Percentiles rank a stretch among this genome's conserved stretches.
phyloP scores from a whole-genome alignment of 2,329 filamentous ascomycete genomes.

The Monosporascus sp. region DNA sequence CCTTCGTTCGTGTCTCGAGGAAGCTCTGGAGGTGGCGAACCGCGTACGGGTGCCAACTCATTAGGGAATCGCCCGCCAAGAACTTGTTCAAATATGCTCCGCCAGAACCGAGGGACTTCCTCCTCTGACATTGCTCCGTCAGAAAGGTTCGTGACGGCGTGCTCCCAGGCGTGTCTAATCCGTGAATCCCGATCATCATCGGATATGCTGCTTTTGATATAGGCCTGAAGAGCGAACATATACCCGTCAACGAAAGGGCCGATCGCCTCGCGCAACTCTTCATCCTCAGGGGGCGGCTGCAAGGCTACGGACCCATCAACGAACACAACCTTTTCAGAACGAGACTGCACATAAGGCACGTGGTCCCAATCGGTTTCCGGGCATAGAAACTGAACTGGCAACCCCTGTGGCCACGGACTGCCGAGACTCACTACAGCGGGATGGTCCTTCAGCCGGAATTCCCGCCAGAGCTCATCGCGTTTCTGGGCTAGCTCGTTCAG shows the following conservation, averaged over 20 bases:
- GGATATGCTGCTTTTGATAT: constrained; percentile 4
- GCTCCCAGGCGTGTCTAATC: constrained; percentile 10
- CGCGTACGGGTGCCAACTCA: too few species aligned
- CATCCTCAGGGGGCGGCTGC: constrained; percentile 6
- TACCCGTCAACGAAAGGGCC: constrained; percentile 15
- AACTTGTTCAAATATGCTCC: constrained; percentile 1
- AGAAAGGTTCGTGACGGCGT: constrained; percentile 9
- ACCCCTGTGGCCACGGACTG: constrained; percentile 12
- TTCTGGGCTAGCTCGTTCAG: constrained; percentile 13
- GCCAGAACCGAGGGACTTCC: constrained; percentile 9
- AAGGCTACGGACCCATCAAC: constrained; percentile 2
- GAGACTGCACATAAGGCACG: constrained; percentile 15
- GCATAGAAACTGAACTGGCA: constrained; percentile 9
- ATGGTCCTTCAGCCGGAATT: constrained; percentile 1
- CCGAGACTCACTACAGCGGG: constrained; percentile 3
- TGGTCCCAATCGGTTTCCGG: background rate
- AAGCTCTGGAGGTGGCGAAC: background rate
- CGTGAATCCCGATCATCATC: constrained; percentile 6
- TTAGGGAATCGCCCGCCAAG: background rate
- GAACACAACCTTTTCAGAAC: constrained; percentile 15
- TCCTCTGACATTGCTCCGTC: constrained; percentile 2
- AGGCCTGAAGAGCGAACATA: constrained; percentile 12
- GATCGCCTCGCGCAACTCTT: constrained; percentile 9
- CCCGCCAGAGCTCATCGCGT: constrained; percentile 14
- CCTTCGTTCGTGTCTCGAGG: background rate